Evolutionary conservation across 192 early-diverging fungal species (phyloP).

Genomic region (Backusella sp.): DNA sequence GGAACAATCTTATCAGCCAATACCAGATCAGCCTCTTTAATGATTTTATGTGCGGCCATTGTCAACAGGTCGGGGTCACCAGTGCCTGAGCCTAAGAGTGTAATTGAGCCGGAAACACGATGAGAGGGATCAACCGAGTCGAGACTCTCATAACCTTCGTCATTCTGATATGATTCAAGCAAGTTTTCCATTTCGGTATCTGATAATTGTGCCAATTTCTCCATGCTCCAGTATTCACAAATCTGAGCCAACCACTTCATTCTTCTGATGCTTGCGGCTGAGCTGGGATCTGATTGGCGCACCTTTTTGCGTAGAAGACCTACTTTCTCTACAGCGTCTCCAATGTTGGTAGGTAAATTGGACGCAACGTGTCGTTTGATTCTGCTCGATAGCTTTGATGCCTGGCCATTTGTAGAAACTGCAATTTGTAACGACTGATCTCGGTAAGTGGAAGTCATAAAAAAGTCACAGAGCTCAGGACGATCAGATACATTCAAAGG

Average conservation of each 20-base stretch:
- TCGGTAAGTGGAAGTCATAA: slow-evolving; percentile 71
- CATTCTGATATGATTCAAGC: slow-evolving; percentile 40
- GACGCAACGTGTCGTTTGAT: slow-evolving; percentile 61
- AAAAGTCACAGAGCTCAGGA: slow-evolving; percentile 77
- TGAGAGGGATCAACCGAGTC: not conserved
- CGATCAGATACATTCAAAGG: slow-evolving; percentile 79
- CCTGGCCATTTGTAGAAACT: slow-evolving; percentile 75
- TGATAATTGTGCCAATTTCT: slow-evolving; percentile 39
- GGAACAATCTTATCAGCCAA: slow-evolving; percentile 84
- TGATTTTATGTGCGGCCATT: slow-evolving; percentile 61
- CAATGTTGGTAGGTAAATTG: slow-evolving; percentile 58
- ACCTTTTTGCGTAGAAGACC: slow-evolving; percentile 47
- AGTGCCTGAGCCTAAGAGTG: slow-evolving; percentile 83
- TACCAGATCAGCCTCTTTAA: slow-evolving; percentile 77
- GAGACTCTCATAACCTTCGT: slow-evolving; percentile 35
- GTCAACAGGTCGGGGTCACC: slow-evolving; percentile 86
- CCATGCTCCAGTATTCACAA: slow-evolving; percentile 57
- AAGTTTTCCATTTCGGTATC: slow-evolving; percentile 46
- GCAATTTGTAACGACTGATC: slow-evolving; percentile 74
- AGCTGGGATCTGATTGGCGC: slow-evolving; percentile 45
- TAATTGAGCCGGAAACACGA: slow-evolving; percentile 42
- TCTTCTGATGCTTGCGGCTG: slow-evolving; percentile 41
- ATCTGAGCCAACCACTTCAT: slow-evolving; percentile 56
- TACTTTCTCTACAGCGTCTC: slow-evolving; percentile 58
- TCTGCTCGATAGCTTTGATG: slow-evolving; percentile 63